phyloP scores from a whole-genome alignment of 2,329 filamentous ascomycete genomes.

The Bipolaris cookei region DNA sequence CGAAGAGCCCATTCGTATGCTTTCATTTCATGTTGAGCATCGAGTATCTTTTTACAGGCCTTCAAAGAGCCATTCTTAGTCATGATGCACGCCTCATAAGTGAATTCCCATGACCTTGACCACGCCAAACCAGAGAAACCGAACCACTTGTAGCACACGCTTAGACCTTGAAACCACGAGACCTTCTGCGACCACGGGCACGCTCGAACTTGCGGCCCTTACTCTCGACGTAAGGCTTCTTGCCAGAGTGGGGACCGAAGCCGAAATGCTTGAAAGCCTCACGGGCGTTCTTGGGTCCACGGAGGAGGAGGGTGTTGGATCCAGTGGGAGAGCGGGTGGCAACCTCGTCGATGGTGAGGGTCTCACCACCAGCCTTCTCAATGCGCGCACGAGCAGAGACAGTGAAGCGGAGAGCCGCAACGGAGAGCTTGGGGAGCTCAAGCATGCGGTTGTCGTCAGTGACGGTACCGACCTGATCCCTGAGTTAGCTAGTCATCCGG shows the following conservation, averaged over 20 bases:
- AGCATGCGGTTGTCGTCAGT: constrained; percentile 93
- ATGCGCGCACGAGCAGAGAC: constrained; percentile 94
- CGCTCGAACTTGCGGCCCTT: constrained; percentile 99
- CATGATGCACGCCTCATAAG: constrained; percentile 47
- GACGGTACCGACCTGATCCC: constrained; percentile 73
- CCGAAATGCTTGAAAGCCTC: constrained; percentile 99
- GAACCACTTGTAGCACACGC: constrained; percentile 36
- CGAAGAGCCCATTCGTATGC: constrained; percentile 41
- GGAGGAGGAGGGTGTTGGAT: constrained; percentile 94
- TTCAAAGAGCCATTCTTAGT: constrained; percentile 42
- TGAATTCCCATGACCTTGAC: constrained; percentile 46
- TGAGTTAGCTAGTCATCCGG: constrained; percentile 20
- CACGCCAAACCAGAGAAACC: constrained; percentile 50
- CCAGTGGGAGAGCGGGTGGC: constrained; percentile 94
- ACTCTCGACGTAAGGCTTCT: constrained; percentile 97
- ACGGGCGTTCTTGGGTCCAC: constrained; percentile 96
- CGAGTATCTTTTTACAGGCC: constrained; percentile 49
- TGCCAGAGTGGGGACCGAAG: constrained; percentile 96
- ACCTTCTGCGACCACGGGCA: constrained; percentile 97
- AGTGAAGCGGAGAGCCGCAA: constrained; percentile 96
- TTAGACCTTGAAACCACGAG: constrained; percentile 99
- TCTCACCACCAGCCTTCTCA: constrained; percentile 89
- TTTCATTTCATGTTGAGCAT: constrained; percentile 45
- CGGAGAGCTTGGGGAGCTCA: constrained; percentile 86
- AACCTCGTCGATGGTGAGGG: constrained; percentile 95